Percentiles rank a stretch among this genome's conserved stretches.
phyloP scores from a whole-genome alignment of 768 basidiomycete genomes.

The Boletus subcaerulescens region DNA sequence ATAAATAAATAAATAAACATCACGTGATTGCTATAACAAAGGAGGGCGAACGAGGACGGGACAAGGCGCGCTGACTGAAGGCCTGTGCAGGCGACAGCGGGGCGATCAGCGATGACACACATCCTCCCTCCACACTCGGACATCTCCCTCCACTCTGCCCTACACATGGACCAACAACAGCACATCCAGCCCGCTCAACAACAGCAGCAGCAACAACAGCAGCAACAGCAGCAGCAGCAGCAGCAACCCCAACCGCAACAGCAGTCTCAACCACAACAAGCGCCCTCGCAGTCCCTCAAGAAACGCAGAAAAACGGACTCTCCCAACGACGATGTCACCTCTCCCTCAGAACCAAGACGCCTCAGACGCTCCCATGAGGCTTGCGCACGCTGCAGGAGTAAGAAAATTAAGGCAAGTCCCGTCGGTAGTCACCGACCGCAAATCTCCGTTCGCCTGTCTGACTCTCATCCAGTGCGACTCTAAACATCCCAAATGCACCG shows the following conservation, averaged over 20 bases:
- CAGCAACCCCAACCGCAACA: slow-evolving; percentile 32
- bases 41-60: slow-evolving; percentile 6
- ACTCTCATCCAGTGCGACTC: slow-evolving; percentile 73
- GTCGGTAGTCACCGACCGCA: slow-evolving; percentile 75
- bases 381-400: slow-evolving; percentile 89
- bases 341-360: slow-evolving; percentile 70
- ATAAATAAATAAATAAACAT: background rate
- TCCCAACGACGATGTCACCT: slow-evolving; percentile 50
- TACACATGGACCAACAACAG: slow-evolving; percentile 67
- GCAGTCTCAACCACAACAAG: slow-evolving; percentile 30
- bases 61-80: slow-evolving; percentile 11
- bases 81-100: slow-evolving; percentile 1
- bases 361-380: slow-evolving; percentile 88
- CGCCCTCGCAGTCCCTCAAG: slow-evolving; percentile 38
- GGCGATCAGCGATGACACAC: slow-evolving; percentile 42
- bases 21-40: slow-evolving; percentile 25
- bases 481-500: slow-evolving; percentile 83
- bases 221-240: slow-evolving; percentile 32
- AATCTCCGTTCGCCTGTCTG: slow-evolving; percentile 59
- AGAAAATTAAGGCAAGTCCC: slow-evolving; percentile 91
- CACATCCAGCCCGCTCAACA: slow-evolving; percentile 37
- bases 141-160: slow-evolving; percentile 55
- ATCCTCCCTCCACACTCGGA: slow-evolving; percentile 46
- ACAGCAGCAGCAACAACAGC: slow-evolving; percentile 7
- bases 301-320: slow-evolving; percentile 62